Evolutionary conservation across 768 basidiomycete genomes (phyloP), one percentile per base, ranked within the genome.

Genomic region (Paxillus ammoniavirescens): DNA sequence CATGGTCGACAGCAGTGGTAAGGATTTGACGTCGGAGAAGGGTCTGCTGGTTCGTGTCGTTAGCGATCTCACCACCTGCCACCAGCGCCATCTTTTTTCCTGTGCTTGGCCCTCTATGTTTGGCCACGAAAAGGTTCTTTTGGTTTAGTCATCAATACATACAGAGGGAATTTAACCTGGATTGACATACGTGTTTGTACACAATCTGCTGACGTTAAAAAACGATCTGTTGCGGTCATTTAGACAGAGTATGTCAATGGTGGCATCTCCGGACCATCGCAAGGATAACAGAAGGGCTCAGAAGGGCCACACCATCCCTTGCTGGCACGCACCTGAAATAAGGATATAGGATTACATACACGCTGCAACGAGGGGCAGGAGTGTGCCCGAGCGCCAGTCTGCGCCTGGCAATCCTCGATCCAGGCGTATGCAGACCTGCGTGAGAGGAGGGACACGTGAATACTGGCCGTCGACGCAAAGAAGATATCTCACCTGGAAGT

Each of bases 381-480:
- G 37, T 48, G 50, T 15, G 46, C 18, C 71, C 49, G 69, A 62
- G 54, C 66, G 66, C 61, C 67, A 68, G 57, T 68, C 62, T 13
- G 63, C 64, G 28, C 63, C 54, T 50, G 71, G 67, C 8, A 62
- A 63, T 56, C 59, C 55, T 49, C 69, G 62, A 60, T 71, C 67
- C 57, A 73, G 66, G 56, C 71, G 63, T 61, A 66, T 72, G 67
- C 65, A 72, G 49, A 68, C 68, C 67, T 66, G 61, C 53, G 50
- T 18, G 50, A 53, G 53, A 45, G 52, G 52, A 51, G 53, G 47
- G 54, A 31, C 54, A 58, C 55, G 55, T 52, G 64, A 61, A 56
- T 47, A 46, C 57, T 63, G 56, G 60, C 61, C 50, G 59, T 65
- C 62, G 47, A 48, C 37, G 49, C 33, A 55, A 55, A 43, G 58